Percentiles rank a stretch among this genome's conserved stretches.
Evolutionary conservation across 208 protist genomes (phyloP).

Genomic region (Vickermania spadyakhi): DNA sequence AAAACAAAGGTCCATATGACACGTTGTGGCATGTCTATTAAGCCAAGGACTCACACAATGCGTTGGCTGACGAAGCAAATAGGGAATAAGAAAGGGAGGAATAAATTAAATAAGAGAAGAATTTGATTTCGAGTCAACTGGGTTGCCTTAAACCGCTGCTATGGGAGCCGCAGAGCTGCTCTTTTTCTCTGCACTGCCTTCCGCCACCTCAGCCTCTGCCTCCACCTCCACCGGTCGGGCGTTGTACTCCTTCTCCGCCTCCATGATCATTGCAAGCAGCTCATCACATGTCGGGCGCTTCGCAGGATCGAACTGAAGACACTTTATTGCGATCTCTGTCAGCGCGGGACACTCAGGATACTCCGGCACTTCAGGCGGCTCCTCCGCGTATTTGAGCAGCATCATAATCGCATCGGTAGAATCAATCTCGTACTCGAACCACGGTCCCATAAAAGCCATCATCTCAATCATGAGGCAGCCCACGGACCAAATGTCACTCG

Average conservation of each 20-base stretch:
- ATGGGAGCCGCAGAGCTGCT: too few relatives aligned
- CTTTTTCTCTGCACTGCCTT: conserved; percentile 4
- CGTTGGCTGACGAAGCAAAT: too few relatives aligned
- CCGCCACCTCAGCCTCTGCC: neutral
- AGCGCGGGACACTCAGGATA: conserved; percentile 64
- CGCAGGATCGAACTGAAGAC: conserved; percentile 41
- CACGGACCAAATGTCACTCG: conserved; percentile 87
- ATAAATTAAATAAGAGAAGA: too few relatives aligned
- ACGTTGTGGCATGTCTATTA: too few relatives aligned
- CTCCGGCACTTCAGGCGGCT: conserved; percentile 74
- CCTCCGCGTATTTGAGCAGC: conserved; percentile 65
- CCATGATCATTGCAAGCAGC: conserved; percentile 51
- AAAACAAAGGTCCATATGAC: too few relatives aligned
- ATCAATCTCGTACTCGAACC: conserved; percentile 88
- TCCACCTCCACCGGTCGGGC: conserved; percentile 5
- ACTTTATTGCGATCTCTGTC: conserved; percentile 39
- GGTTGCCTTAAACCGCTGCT: neutral
- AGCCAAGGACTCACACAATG: too few relatives aligned
- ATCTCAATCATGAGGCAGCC: conserved; percentile 89
- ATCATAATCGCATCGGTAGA: conserved; percentile 84
- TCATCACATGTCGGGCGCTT: conserved; percentile 63
- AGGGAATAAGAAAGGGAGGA: too few relatives aligned
- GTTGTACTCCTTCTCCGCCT: conserved; percentile 33
- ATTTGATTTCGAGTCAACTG: too few relatives aligned
- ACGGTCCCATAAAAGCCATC: conserved; percentile 76